These are phyloP conservation scores for Peniophora sp. DNA, from an alignment of 1,284 basidiomycete genomes.

Conservation along the genomic window DNA sequence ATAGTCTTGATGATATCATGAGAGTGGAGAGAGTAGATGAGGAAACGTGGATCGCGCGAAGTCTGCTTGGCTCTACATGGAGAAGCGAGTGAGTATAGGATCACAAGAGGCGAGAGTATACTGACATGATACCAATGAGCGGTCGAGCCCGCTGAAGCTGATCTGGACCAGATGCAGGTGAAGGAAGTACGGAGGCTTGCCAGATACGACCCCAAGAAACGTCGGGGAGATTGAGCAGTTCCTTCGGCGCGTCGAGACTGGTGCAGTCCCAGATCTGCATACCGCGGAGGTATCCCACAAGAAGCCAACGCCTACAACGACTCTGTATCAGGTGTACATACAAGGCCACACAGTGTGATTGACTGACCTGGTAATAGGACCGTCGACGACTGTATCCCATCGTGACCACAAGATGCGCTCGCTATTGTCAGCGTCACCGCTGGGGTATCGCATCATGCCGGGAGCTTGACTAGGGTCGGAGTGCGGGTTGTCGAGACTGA, in stretches of 20 bases:
- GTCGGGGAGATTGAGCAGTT: constrained; percentile 40
- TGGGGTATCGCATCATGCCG: constrained; percentile 19
- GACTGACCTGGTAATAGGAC: constrained; percentile 21
- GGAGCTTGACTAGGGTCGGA: not conserved
- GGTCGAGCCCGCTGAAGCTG: constrained; percentile 30
- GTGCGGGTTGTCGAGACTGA: constrained; percentile 8
- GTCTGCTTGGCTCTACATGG: constrained; percentile 11
- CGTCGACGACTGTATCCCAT: constrained; percentile 21
- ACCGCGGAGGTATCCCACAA: constrained; percentile 50
- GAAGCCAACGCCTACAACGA: constrained; percentile 38
- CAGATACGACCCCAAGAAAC: constrained; percentile 30
- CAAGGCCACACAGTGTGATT: too few relatives aligned
- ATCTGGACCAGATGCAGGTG: constrained; percentile 21
- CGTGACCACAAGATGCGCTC: constrained; percentile 25
- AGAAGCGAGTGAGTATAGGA: constrained; percentile 1
- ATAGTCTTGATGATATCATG: constrained; percentile 48
- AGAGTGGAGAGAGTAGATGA: constrained; percentile 54
- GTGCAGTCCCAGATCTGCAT: constrained; percentile 68
- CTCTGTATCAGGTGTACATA: constrained; percentile 3
- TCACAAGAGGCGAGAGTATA: constrained; percentile 8
- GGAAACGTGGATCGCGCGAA: constrained; percentile 16
- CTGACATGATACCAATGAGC: constrained; percentile 53
- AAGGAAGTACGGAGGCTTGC: constrained; percentile 38
- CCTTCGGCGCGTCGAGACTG: constrained; percentile 44
- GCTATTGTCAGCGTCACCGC: constrained; percentile 14